Conservation (phyloP, 129 eudicot genomes). For the Chrysanthemum lavandulifolium region DNA sequence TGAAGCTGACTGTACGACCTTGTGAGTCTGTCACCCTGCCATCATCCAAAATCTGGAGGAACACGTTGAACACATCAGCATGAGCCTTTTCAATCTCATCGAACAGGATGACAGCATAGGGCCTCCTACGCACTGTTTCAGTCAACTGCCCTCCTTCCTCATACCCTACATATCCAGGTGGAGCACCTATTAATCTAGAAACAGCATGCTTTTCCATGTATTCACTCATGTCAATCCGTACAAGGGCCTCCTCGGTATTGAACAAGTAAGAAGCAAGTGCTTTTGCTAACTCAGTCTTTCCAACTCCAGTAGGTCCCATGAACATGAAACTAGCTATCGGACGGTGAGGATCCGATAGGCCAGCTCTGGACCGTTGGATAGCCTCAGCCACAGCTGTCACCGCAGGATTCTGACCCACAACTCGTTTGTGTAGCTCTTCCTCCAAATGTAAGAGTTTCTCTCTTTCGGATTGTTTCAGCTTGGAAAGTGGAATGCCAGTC, state of each 20-base stretch:
- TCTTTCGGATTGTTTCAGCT: slow-evolving; percentile 90
- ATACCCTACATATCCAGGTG: slow-evolving; percentile 99
- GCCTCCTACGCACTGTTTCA: slow-evolving; percentile 86
- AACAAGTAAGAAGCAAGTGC: slow-evolving; percentile 91
- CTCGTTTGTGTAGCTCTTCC: slow-evolving; percentile 86
- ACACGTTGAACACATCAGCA: slow-evolving; percentile 87
- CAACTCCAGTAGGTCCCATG: slow-evolving; percentile 99
- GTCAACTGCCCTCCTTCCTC: slow-evolving; percentile 99
- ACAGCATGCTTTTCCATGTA: slow-evolving; percentile 99
- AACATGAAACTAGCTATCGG: slow-evolving; percentile 99
- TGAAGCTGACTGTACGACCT: slow-evolving; percentile 96
- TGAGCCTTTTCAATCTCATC: slow-evolving; percentile 99
- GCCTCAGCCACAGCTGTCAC: slow-evolving; percentile 96
- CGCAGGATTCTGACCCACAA: slow-evolving; percentile 93
- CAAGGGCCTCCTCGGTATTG: slow-evolving; percentile 96
- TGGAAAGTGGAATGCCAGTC: slow-evolving; percentile 97
- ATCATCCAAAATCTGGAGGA: slow-evolving; percentile 92
- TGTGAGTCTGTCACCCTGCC: slow-evolving; percentile 99
- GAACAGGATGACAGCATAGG: slow-evolving; percentile 86
- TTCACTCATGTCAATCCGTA: slow-evolving; percentile 99
- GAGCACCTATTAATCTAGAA: slow-evolving; percentile 90
- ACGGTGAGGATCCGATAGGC: slow-evolving; percentile 96
- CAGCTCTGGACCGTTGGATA: slow-evolving; percentile 95
- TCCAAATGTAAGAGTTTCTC: slow-evolving; percentile 76
- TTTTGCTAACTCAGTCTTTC: slow-evolving; percentile 97